Conservation (phyloP, 169 alveolate species). For the Cryptosporidium bovis region DNA sequence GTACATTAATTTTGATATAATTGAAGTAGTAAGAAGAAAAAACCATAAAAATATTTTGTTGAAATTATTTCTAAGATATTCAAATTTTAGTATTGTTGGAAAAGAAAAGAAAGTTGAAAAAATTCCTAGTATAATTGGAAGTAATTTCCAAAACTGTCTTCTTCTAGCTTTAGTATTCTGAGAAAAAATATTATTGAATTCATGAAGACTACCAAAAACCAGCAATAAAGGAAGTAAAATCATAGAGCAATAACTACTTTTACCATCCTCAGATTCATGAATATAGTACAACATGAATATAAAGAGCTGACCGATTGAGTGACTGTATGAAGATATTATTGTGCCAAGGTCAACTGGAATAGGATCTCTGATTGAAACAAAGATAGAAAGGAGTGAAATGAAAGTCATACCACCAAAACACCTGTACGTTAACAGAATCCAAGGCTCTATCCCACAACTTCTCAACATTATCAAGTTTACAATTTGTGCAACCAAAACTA, state of each 20-base stretch:
- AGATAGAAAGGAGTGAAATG: conserved; percentile 20
- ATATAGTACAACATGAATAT: background rate
- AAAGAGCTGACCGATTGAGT: conserved; percentile 28
- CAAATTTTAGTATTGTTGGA: conserved; percentile 18
- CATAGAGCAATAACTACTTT: background rate
- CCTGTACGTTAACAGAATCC: conserved; percentile 53
- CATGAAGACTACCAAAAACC: conserved; percentile 18
- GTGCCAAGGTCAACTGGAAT: conserved; percentile 36
- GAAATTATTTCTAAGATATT: conserved; percentile 8
- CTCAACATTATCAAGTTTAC: conserved; percentile 8
- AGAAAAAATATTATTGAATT: background rate
- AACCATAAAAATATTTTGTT: background rate
- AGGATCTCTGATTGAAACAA: conserved; percentile 54
- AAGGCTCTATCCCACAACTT: conserved; percentile 55
- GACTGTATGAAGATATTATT: conserved; percentile 22
- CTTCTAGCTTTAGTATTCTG: background rate
- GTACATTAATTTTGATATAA: conserved; percentile 5
- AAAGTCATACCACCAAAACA: conserved; percentile 51
- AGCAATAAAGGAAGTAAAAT: conserved; percentile 8
- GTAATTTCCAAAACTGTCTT: background rate
- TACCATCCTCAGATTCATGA: conserved; percentile 28
- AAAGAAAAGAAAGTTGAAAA: conserved; percentile 9
- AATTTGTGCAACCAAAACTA: background rate
- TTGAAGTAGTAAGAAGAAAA: background rate
- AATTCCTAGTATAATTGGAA: background rate